Evolutionary conservation across 1,284 basidiomycete genomes (phyloP), one percentile per base, ranked within the genome.

Genomic region (Rhizoctonia solani): DNA sequence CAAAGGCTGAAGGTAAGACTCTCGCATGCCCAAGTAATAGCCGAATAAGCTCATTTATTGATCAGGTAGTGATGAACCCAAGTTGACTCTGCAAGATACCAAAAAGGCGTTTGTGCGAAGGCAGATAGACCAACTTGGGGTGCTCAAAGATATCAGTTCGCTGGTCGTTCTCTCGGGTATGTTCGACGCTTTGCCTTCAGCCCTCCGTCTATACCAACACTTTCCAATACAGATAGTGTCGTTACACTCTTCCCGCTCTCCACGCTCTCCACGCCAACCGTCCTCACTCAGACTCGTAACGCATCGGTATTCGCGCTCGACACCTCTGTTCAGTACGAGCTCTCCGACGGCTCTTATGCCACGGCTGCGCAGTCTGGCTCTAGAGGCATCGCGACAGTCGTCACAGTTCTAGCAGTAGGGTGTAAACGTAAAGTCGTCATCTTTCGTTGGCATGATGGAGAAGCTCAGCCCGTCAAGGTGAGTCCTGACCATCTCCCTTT

Each of bases 371-470:
- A 69, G 13, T 54, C 68, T 8, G 68, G 66, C 25, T 63, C 72
- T 4, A 80, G 81, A 68, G 75, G 80, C 14, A 83, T 87, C 27
- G 84, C 87, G 13, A 82, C 82, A 1, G 76, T 87, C 16, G 80
- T 92, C n/a, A 91, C 92, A 0, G 84, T 86, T 67, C 81, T 99
- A 8, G 83, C 93, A 3, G 82, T 98, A 5, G 95, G 93, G 14
- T 95, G 94, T 74, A 81, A 89, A 71, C 84, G 95, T 70, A 93
- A 89, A 75, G 84, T 94, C 0, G 85, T 96, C 1, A 78, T 98
- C 11, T 95, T 94, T 74, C 83, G 85, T 2, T 97, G 94, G 93
- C 88, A 84, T 71, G 90, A 94, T 72, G 90, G 92, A 23, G 88
- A 92, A 72, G 83, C 88, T 47, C 88, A 90, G 75, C 88, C 88